Percentiles rank a stretch among this genome's conserved stretches.
Evolutionary conservation across 1,284 basidiomycete species (phyloP).

Genomic region (Ustilago bromivora): DNA sequence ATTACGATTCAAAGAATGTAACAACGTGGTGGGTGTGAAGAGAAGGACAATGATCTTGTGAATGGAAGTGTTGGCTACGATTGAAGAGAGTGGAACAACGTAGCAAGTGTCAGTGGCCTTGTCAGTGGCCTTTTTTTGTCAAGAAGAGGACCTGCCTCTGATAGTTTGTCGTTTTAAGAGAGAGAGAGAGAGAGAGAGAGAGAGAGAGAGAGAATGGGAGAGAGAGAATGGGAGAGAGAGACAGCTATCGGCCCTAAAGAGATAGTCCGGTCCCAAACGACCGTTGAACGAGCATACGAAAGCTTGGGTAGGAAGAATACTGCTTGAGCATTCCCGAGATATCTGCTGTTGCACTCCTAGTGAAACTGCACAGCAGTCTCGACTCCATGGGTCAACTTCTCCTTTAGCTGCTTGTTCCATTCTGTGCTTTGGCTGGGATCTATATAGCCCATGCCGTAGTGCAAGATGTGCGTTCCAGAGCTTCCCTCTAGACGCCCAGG

Average conservation of each 20-base stretch:
- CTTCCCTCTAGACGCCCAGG: background rate
- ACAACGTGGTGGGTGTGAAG: too few species aligned
- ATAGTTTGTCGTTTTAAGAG: too few species aligned
- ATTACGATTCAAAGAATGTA: too few species aligned
- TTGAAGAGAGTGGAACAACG: too few species aligned
- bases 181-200: background rate
- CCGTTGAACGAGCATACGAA: too few species aligned
- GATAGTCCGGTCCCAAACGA: background rate
- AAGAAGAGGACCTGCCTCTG: background rate
- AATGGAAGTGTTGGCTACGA: too few species aligned
- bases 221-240: background rate
- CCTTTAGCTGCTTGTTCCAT: too few species aligned
- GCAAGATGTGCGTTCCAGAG: background rate
- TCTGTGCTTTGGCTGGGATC: background rate
- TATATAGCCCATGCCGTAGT: conserved; percentile 3
- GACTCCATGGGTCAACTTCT: too few species aligned
- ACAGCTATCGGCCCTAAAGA: background rate
- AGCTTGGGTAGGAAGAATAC: too few species aligned
- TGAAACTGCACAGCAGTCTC: background rate
- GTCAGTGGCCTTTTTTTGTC: too few species aligned
- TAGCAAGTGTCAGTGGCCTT: too few species aligned
- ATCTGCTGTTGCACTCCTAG: background rate
- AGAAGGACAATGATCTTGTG: background rate
- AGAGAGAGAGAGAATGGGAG: background rate
- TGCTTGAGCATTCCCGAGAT: too few species aligned